A percentile compares a stretch with the other conserved stretches of the same genome.
These are phyloP conservation scores for Elsinoe australis DNA, from an alignment of 2,329 filamentous ascomycete genomes.

Conservation along the genomic window DNA sequence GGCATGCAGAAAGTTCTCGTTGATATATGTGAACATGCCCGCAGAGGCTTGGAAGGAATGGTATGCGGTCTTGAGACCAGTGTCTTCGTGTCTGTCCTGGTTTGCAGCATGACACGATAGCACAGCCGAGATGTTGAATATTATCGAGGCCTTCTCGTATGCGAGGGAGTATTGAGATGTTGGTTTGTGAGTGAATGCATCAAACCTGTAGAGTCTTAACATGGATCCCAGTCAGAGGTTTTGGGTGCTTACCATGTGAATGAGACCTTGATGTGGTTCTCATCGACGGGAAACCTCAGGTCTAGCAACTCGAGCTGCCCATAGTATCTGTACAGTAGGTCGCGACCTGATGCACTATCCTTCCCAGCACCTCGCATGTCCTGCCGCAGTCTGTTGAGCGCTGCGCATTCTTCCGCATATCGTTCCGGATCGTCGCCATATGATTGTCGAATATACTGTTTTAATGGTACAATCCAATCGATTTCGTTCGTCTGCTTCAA, in stretches of 20 bases:
- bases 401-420: constrained; percentile 90
- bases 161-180: constrained; percentile 94
- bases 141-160: constrained; percentile 97
- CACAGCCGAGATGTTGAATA: constrained; percentile 98
- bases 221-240: too few relatives aligned
- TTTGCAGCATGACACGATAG: constrained; percentile 90
- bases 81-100: constrained; percentile 86
- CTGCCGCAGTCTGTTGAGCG: constrained; percentile 88
- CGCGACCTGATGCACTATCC: constrained; percentile 87
- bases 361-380: constrained; percentile 97
- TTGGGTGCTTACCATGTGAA: constrained; percentile 75
- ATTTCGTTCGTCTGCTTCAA: constrained; percentile 94
- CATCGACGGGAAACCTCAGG: constrained; percentile 90
- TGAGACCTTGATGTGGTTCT: constrained; percentile 97
- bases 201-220: constrained; percentile 59
- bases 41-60: constrained; percentile 97
- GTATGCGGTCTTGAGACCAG: constrained; percentile 90
- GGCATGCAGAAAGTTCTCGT: constrained; percentile 97
- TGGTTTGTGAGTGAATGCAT: constrained; percentile 98
- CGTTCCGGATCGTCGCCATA: constrained; percentile 96
- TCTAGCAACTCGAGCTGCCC: constrained; percentile 93
- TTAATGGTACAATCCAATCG: constrained; percentile 90
- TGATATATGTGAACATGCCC: constrained; percentile 99
- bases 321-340: constrained; percentile 94
- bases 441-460: constrained; percentile 83